phyloP scores from a whole-genome alignment of 192 early-diverging fungal species.

The Coemansia sp. region DNA sequence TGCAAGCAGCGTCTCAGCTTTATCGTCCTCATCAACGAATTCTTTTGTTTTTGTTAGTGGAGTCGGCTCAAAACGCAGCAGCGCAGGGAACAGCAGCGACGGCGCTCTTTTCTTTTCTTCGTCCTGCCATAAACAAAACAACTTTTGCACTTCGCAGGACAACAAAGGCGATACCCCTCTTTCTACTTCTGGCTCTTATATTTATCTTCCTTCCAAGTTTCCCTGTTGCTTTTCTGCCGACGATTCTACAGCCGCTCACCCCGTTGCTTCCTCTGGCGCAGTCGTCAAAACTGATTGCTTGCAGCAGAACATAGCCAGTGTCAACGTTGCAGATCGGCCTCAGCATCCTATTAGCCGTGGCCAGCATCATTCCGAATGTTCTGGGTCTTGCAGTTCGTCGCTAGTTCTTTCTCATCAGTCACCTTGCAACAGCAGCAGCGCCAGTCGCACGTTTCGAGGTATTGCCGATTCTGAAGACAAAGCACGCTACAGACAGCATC shows the following conservation, averaged over 20 bases:
- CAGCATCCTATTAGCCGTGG: background rate
- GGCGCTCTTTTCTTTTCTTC: slow-evolving; percentile 10
- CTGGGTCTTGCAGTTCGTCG: background rate
- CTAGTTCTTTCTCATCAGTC: background rate
- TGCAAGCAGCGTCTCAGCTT: background rate
- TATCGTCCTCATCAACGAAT: slow-evolving; percentile 14
- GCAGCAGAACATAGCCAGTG: background rate
- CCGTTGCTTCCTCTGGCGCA: background rate
- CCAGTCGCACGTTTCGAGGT: background rate
- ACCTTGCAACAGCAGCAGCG: background rate
- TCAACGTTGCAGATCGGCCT: background rate
- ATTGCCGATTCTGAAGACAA: background rate
- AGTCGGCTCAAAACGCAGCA: slow-evolving; percentile 2
- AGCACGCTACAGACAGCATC: background rate
- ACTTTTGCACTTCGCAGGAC: background rate
- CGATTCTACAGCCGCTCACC: background rate
- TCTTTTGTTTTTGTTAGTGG: slow-evolving; percentile 9
- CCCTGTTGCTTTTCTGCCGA: background rate
- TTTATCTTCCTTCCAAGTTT: background rate
- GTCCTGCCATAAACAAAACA: slow-evolving; percentile 2
- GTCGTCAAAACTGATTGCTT: background rate
- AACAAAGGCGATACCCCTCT: background rate
- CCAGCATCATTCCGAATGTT: background rate
- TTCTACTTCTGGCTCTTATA: slow-evolving; percentile 8
- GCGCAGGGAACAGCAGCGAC: slow-evolving; percentile 1